Percentiles rank a stretch among this genome's conserved stretches.
These are phyloP conservation scores for Agroathelia rolfsii DNA, from an alignment of 1,284 basidiomycete genomes.

Conservation along the genomic window DNA sequence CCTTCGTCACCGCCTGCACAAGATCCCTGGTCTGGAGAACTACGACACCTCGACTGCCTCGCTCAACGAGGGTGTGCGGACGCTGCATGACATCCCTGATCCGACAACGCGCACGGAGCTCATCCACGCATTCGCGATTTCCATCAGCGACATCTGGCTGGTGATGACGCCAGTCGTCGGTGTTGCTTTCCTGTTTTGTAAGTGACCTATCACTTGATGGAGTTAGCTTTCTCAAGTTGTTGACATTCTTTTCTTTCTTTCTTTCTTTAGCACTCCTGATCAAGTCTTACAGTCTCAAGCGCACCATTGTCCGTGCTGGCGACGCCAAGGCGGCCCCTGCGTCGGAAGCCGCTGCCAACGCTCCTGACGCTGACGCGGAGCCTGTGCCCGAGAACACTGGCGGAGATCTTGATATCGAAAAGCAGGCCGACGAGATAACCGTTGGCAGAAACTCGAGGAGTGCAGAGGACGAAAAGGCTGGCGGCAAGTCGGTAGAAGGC, in stretches of 20 bases:
- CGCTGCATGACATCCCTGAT: constrained; percentile 41
- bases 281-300: constrained; percentile 44
- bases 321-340: constrained; percentile 16
- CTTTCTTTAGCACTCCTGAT: constrained; percentile 2
- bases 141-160: constrained; percentile 67
- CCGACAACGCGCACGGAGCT: constrained; percentile 35
- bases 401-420: no score
- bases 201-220: constrained; percentile 14
- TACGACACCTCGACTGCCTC: constrained; percentile 42
- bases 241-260: constrained; percentile 17
- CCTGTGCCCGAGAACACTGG: constrained; percentile 7
- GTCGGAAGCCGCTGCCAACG: constrained; percentile 6
- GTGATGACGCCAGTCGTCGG: constrained; percentile 53
- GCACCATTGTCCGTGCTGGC: constrained; percentile 38
- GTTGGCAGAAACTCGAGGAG: no score
- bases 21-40: constrained; percentile 35
- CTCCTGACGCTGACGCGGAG: constrained; percentile 11
- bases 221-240: constrained; percentile 2
- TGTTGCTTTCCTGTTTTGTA: constrained; percentile 49
- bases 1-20: constrained; percentile 36
- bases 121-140: constrained; percentile 59
- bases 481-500: no score
- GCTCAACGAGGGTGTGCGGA: constrained; percentile 46
- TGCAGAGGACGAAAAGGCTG: no score
- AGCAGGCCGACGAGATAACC: no score